phyloP scores from a whole-genome alignment of 2,329 filamentous ascomycete genomes.

The Sporothrix pallida region DNA sequence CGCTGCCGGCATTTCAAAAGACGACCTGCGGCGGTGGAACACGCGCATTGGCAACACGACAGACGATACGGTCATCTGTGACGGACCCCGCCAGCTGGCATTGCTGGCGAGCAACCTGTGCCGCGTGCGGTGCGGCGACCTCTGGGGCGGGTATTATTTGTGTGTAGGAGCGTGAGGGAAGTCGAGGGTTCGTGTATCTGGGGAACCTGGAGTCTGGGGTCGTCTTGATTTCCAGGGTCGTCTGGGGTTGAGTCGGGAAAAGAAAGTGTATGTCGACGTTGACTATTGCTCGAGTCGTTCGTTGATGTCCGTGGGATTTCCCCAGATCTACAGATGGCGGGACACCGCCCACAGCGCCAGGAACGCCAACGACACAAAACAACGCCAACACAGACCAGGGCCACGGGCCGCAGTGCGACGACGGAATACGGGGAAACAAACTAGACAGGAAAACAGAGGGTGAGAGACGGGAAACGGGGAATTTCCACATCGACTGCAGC shows the following conservation, averaged over 20 bases:
- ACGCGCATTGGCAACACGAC: not conserved
- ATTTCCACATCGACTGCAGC: not conserved
- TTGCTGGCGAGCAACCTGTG: not conserved
- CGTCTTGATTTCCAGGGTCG: not conserved
- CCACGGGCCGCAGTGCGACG: not conserved
- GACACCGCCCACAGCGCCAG: not conserved
- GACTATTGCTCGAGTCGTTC: not conserved
- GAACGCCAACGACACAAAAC: not conserved
- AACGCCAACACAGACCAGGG: not conserved
- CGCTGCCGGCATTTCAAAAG: not conserved
- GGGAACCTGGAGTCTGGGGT: not conserved
- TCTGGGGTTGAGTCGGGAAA: not conserved
- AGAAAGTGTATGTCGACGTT: not conserved
- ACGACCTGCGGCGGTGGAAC: conserved; percentile 3
- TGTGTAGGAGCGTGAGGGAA: not conserved
- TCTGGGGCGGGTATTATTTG: conserved; percentile 16
- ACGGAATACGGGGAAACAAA: not conserved
- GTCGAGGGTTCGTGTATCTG: no score
- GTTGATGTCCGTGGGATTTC: conserved; percentile 9
- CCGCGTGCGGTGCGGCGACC: not conserved
- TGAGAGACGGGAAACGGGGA: not conserved
- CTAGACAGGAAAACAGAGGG: no score
- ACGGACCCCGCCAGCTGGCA: not conserved
- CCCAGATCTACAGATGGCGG: conserved; percentile 14
- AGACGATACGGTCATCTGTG: not conserved